Conservation (phyloP, 2,329 filamentous ascomycete genomes). For the Ilyonectria mors-panacis region DNA sequence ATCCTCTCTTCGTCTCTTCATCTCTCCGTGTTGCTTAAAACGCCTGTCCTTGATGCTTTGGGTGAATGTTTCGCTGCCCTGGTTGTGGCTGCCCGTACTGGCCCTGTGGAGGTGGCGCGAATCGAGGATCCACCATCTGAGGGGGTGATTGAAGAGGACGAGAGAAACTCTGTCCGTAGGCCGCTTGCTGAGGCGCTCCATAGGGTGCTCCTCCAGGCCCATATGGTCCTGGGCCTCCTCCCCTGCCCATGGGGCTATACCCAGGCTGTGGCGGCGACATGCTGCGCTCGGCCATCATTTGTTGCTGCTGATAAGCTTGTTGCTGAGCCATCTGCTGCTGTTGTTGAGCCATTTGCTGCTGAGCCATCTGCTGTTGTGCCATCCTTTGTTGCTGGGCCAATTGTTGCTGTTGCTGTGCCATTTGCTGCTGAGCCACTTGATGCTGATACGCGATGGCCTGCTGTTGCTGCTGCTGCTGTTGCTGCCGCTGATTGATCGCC, state of each 20-base stretch:
- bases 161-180: conserved; percentile 50
- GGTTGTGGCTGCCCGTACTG: conserved; percentile 47
- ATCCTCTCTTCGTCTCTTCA: not conserved
- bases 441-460: conserved; percentile 52
- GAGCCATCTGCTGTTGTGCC: conserved; percentile 35
- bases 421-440: conserved; percentile 54
- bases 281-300: conserved; percentile 43
- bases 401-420: conserved; percentile 40
- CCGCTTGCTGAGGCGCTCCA: conserved; percentile 40
- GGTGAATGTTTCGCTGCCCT: conserved; percentile 41
- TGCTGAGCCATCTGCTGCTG: conserved; percentile 36
- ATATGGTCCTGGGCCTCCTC: conserved; percentile 40
- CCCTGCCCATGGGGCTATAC: conserved; percentile 46
- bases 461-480: conserved; percentile 40
- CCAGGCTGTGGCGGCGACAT: conserved; percentile 43
- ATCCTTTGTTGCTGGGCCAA: conserved; percentile 50
- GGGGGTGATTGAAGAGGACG: conserved; percentile 52
- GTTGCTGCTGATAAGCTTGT: conserved; percentile 42
- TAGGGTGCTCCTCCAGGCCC: conserved; percentile 39
- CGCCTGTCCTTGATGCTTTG: conserved; percentile 56
- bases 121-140: conserved; percentile 46
- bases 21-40: conserved; percentile 45
- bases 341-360: conserved; percentile 52
- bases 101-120: conserved; percentile 49
- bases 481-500: conserved; percentile 48